Percentiles rank a stretch among this genome's conserved stretches.
These are phyloP conservation scores for Telopea speciosissima DNA, from an alignment of 177 flowering plant species.

Conservation along the genomic window DNA sequence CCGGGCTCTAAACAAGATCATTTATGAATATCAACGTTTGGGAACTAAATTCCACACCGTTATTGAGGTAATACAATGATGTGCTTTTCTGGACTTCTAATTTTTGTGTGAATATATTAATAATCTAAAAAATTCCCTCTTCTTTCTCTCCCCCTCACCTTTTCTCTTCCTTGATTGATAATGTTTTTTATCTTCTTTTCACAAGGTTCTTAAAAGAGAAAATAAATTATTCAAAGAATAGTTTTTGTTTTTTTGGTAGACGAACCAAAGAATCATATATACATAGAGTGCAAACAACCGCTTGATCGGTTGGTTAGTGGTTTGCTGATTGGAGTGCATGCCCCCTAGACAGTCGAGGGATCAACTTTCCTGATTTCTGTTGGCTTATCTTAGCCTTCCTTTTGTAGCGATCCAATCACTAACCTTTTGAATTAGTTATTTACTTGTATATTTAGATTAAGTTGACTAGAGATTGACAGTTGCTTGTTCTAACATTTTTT, in stretches of 20 bases:
- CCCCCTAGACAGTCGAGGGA: no score
- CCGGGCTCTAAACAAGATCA: conserved; percentile 18
- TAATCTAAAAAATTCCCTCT: background rate
- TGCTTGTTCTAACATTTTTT: background rate
- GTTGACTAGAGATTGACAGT: background rate
- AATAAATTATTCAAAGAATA: background rate
- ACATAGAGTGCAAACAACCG: no score
- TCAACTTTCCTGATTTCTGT: no score
- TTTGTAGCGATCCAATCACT: no score
- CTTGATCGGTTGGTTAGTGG: no score
- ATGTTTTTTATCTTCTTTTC: background rate
- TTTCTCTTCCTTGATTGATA: background rate
- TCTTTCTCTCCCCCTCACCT: no score
- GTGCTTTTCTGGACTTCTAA: background rate
- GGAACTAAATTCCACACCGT: conserved; percentile 20
- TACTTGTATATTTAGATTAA: background rate
- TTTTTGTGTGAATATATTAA: background rate
- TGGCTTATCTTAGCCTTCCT: no score
- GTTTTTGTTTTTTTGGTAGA: background rate
- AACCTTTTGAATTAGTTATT: no score
- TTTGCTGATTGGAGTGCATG: no score
- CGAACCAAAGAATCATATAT: background rate
- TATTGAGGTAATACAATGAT: conserved; percentile 20
- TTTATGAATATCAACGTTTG: conserved; percentile 18
- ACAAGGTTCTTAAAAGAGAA: background rate